Evolutionary conservation across 2,329 filamentous ascomycete species (phyloP), one percentile per base, ranked within the genome.

Genomic region (Teratosphaeria viscida): DNA sequence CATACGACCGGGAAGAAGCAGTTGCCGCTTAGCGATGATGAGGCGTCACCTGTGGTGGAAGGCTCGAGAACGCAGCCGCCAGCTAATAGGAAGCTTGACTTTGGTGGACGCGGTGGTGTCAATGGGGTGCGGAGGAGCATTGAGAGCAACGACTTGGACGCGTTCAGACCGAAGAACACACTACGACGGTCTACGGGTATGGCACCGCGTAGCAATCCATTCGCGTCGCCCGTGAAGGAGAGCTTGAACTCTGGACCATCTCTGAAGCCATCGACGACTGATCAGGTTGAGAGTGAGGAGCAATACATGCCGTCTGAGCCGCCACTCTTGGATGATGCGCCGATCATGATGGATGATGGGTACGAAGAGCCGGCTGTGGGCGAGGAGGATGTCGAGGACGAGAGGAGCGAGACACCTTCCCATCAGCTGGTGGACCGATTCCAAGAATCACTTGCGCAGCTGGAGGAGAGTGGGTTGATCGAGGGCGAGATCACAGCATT

Each of bases 41-140:
- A 19, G 34, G 35, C 26, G 14, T 39, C 55, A 47, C 59, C 60
- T 3, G 29, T 47, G 32, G 6, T 19, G 52, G 56, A 34, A 57
- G 57, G 23, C 56, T 59, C 54, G 60, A 65, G 35, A 59, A 66
- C 64, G 11, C 65, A 70, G 56, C 63, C 64, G 12, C 65, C 66
- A 8, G 67, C 70, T 34, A 73, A 71, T 59, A 65, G 71, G 32
- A 62, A 65, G 58, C 60, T 74, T 23, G 65, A 74, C 52, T 73
- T 74, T 59, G 64, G 62, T 19, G 61, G 60, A 23, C 62, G 61
- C 27, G 66, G 68, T 27, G 62, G 64, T 32, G 64, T 67, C 43
- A 60, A 63, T 47, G 65, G 65, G 58, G 55, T 56, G 34, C 27
- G 27, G 12, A 26, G 26, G 55, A 73, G 68, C 57, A 66, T 69